Evolutionary conservation across 495 filamentous ascomycete species (phyloP), one percentile per base, ranked within the genome.

Genomic region (Penicillium diatomitis): DNA sequence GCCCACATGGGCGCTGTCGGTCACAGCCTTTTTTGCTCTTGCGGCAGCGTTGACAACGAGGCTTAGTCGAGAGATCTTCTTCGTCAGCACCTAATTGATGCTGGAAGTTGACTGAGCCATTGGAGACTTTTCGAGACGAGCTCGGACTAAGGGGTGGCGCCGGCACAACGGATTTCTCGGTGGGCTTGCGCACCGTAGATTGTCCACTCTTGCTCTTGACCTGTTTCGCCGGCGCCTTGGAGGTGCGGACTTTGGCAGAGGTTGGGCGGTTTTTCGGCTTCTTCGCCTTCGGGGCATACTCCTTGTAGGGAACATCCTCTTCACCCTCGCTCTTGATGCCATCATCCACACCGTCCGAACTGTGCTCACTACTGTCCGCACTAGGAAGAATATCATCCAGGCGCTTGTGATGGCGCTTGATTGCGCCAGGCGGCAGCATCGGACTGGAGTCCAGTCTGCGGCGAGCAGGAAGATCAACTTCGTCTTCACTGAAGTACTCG

Each of bases 11-110:
- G 37, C 92, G 83, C 60, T 96, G 90, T 46, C 92, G 83, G 73
- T 98, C 94, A 62, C 92, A 98, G 5, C 92, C 92, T 69, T 98
- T 98, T 77, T 98, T 98, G 65, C 90, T 96, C 79, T 97, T 97
- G 52, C 92, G 84, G 74, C 92, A 98, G 40, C 92, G 87, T 63
- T 97, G 92, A 75, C 92, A 98, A 54, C 92, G 90, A 31, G 92
- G 92, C 69, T 96, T 96, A 35, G 85, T 88, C 2, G 88, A 94
- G 12, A 95, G 71, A 54, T 95, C 90, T 42, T 94, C 88, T 38
- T 95, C 87, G 51, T 95, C 92, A 4, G 81, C 81, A 41, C 80
- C 86, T 42, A 90, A 81, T 53, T 79, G 77, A 45, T 83, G 77
- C 52, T 84, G 83, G 62, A 84, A 79, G 52, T 82, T 80, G 47